Conservation (phyloP, 257 asterid species). For the Solanum ossicruentum region DNA sequence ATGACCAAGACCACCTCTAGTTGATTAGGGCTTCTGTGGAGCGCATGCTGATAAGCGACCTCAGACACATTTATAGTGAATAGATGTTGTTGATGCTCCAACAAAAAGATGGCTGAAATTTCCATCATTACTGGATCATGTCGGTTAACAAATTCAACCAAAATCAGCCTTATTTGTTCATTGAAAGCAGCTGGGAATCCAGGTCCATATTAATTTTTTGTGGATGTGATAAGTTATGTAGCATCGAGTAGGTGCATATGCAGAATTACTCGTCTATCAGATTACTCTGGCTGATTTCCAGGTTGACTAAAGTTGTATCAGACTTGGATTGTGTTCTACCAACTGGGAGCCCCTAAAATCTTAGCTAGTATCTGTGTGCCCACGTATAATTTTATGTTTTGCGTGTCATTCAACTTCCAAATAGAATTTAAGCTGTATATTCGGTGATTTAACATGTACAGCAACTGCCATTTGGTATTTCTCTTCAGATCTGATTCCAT, state of each 20-base stretch:
- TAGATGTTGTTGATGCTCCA: not conserved
- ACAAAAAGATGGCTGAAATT: not conserved
- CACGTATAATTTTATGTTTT: not conserved
- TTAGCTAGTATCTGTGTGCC: not conserved
- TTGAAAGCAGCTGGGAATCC: not conserved
- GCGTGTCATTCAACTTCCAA: not conserved
- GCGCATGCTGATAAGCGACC: not conserved
- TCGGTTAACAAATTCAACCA: not conserved
- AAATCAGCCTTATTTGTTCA: not conserved
- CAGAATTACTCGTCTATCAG: not conserved
- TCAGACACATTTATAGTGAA: not conserved
- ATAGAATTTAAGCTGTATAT: not conserved
- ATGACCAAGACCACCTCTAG: not conserved
- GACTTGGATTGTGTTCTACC: not conserved
- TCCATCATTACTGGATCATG: not conserved
- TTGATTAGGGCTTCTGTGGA: not conserved
- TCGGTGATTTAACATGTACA: not conserved
- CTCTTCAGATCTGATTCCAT: not conserved
- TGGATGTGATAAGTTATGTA: not conserved
- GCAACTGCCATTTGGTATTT: not conserved
- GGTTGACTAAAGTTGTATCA: not conserved
- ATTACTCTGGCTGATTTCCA: not conserved
- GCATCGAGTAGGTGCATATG: not conserved
- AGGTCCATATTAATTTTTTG: not conserved
- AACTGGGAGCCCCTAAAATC: not conserved